phyloP scores from a whole-genome alignment of 2,329 filamentous ascomycete genomes.

The Aspergillus pseudotamarii region DNA sequence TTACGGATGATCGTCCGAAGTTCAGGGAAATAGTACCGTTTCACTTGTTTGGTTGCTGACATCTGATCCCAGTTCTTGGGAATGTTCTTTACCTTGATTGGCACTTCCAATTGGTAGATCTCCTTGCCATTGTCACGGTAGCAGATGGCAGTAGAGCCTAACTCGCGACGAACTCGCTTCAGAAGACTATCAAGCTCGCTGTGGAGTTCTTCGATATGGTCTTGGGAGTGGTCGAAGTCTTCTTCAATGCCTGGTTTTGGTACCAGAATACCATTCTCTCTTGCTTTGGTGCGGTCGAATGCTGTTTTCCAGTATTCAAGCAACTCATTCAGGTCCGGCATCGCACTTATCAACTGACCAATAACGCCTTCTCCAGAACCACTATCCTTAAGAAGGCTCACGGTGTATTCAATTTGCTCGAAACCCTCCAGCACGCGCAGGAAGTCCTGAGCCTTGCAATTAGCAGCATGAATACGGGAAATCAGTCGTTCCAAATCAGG shows the following conservation, averaged over 20 bases:
- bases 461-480: slow-evolving; percentile 88
- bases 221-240: slow-evolving; percentile 85
- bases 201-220: slow-evolving; percentile 75
- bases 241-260: slow-evolving; percentile 86
- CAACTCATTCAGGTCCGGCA: slow-evolving; percentile 79
- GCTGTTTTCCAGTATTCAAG: slow-evolving; percentile 87
- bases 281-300: slow-evolving; percentile 81
- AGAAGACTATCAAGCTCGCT: slow-evolving; percentile 71
- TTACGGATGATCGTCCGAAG: slow-evolving; percentile 80
- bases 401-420: slow-evolving; percentile 95
- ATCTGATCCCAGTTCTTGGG: slow-evolving; percentile 92
- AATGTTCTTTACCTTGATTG: slow-evolving; percentile 77
- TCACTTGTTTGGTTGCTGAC: slow-evolving; percentile 87
- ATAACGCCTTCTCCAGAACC: slow-evolving; percentile 81
- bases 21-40: slow-evolving; percentile 90
- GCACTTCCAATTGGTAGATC: slow-evolving; percentile 92
- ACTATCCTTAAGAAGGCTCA: slow-evolving; percentile 74
- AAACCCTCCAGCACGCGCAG: slow-evolving; percentile 92
- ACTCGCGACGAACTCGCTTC: slow-evolving; percentile 68
- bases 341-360: slow-evolving; percentile 76
- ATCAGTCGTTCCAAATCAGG: slow-evolving; percentile 93
- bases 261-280: slow-evolving; percentile 77
- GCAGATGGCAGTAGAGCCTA: slow-evolving; percentile 73
- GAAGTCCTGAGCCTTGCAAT: slow-evolving; percentile 90
- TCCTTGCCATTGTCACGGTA: slow-evolving; percentile 92